A percentile compares a stretch with the other conserved stretches of the same genome.
phyloP scores from a whole-genome alignment of 352 stramenopile species.

The Phytophthora kernoviae region DNA sequence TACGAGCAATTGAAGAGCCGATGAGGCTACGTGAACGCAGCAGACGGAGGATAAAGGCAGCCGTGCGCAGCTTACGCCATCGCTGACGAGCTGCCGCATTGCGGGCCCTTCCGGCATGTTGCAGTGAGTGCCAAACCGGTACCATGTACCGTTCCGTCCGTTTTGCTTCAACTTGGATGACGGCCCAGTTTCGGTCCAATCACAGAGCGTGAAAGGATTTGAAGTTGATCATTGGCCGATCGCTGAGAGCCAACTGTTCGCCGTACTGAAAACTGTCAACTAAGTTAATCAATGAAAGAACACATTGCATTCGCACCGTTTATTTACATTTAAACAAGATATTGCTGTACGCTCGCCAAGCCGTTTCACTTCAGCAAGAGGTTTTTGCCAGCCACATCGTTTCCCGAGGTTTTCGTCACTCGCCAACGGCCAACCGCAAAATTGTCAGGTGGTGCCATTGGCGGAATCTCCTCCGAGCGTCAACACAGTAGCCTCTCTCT shows the following conservation, averaged over 20 bases:
- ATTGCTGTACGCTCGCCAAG: background rate
- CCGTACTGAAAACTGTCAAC: background rate
- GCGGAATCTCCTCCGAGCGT: conserved; percentile 20
- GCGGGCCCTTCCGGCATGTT: background rate
- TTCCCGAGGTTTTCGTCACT: conserved; percentile 30
- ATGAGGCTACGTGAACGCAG: background rate
- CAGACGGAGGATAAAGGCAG: conserved; percentile 33
- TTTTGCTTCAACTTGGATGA: too few species aligned
- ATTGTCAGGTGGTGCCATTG: conserved; percentile 19
- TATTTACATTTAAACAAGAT: background rate
- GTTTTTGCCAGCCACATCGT: conserved; percentile 16
- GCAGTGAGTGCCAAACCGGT: too few species aligned
- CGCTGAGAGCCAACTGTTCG: conserved; percentile 3
- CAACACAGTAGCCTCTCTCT: conserved; percentile 4
- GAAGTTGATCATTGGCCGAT: background rate
- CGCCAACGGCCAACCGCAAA: conserved; percentile 4
- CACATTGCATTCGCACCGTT: background rate
- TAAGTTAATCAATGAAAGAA: background rate
- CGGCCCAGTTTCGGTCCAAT: too few species aligned
- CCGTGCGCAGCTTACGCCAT: conserved; percentile 39
- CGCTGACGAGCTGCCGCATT: background rate
- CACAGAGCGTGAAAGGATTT: background rate
- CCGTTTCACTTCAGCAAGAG: background rate
- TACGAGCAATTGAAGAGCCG: background rate
- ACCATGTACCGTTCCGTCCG: too few species aligned